Evolutionary conservation across 495 filamentous ascomycete genomes (phyloP).

Genomic region (Niebla homalea): DNA sequence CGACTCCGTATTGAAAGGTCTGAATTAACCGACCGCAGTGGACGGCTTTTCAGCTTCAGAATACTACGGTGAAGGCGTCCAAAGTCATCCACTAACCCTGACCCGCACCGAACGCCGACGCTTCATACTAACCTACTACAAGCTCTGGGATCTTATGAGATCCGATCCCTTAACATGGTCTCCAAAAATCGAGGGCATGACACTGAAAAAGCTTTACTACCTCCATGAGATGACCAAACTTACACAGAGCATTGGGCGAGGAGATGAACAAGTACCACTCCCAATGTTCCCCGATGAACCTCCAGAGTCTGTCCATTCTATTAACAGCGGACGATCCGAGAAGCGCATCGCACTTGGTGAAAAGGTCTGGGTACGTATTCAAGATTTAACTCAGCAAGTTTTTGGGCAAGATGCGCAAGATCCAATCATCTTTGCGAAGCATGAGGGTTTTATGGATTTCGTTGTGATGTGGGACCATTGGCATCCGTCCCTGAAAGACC

Average conservation of each 20-base stretch:
- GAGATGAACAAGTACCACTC: constrained; percentile 2
- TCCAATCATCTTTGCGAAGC: not conserved
- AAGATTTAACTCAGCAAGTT: not conserved
- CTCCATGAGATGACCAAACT: constrained; percentile 10
- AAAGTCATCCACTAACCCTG: constrained; percentile 2
- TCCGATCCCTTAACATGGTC: constrained; percentile 1
- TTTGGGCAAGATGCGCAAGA: constrained; percentile 2
- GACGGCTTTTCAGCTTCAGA: not conserved
- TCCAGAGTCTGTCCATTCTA: constrained; percentile 1
- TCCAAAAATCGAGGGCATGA: constrained; percentile 4
- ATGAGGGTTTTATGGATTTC: constrained; percentile 6
- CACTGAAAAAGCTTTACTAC: constrained; percentile 7
- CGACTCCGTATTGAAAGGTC: not conserved
- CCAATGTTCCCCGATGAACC: not conserved
- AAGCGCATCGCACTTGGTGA: constrained; percentile 2
- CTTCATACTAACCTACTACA: constrained; percentile 6
- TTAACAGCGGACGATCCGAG: not conserved
- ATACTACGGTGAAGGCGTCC: constrained; percentile 1
- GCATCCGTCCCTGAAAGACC: constrained; percentile 3
- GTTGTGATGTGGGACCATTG: constrained; percentile 9
- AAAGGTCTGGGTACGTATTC: constrained; percentile 3
- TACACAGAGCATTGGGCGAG: constrained; percentile 6
- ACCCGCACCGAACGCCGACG: constrained; percentile 6
- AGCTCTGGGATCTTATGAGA: constrained; percentile 9
- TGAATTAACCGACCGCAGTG: not conserved